Conservation (phyloP, 495 filamentous ascomycete genomes). For the Lophiostoma macrostomum region DNA sequence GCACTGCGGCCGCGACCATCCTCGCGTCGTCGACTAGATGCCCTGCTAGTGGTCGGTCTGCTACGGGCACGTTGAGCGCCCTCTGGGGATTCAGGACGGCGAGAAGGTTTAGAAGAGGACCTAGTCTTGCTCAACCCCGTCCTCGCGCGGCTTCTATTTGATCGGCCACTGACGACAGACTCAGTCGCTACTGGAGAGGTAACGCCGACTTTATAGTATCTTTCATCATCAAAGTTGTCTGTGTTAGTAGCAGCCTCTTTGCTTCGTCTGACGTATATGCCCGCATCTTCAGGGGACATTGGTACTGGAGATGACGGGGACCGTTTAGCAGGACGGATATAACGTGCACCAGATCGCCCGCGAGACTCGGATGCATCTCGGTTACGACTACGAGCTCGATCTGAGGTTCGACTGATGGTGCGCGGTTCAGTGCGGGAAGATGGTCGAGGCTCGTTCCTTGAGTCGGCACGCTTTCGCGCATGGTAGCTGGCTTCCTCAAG, state of each 20-base stretch:
- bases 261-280: conserved; percentile 25
- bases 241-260: conserved; percentile 35
- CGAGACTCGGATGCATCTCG: conserved; percentile 67
- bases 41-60: conserved; percentile 26
- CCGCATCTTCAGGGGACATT: conserved; percentile 79
- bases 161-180: conserved; percentile 22
- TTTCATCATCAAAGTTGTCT: conserved; percentile 46
- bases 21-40: conserved; percentile 33
- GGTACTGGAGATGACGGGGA: conserved; percentile 87
- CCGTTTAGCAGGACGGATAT: conserved; percentile 76
- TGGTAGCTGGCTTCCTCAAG: conserved; percentile 71
- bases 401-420: conserved; percentile 33
- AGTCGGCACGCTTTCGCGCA: conserved; percentile 49
- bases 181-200: conserved; percentile 41
- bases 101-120: conserved; percentile 31
- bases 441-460: conserved; percentile 42
- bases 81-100: conserved; percentile 36
- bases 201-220: conserved; percentile 41
- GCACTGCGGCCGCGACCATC: conserved; percentile 27
- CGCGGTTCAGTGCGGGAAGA: conserved; percentile 49
- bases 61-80: conserved; percentile 17
- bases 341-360: conserved; percentile 61
- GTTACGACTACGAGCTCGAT: conserved; percentile 46
- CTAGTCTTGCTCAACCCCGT: conserved; percentile 25
- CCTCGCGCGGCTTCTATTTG: conserved; percentile 24